A percentile compares a stretch with the other conserved stretches of the same genome.
These are phyloP conservation scores for Naganishia vishniacii DNA, from an alignment of 768 basidiomycete genomes.

Conservation along the genomic window DNA sequence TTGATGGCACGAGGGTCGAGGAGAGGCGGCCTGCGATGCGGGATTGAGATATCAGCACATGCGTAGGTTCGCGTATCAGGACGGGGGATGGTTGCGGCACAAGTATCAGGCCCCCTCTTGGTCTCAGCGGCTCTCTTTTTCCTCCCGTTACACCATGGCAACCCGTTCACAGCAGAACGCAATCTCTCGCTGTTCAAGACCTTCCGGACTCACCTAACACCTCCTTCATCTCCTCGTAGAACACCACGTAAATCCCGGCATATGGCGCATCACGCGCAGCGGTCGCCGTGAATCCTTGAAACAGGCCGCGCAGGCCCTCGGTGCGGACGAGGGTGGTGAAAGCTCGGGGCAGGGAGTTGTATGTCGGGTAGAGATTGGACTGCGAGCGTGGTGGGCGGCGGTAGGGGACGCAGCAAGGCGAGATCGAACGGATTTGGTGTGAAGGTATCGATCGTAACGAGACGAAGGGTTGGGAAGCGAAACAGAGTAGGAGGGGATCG, in stretches of 20 bases:
- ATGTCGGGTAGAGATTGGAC: constrained; percentile 41
- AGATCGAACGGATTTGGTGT: no score
- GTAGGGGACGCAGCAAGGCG: not conserved
- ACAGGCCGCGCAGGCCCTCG: constrained; percentile 67
- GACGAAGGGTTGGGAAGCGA: no score
- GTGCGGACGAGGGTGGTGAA: constrained; percentile 42
- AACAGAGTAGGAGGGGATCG: no score
- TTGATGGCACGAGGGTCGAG: constrained; percentile 32
- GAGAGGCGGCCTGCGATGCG: not conserved
- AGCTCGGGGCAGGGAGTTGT: constrained; percentile 38
- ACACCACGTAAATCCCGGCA: constrained; percentile 79
- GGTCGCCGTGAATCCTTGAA: constrained; percentile 79
- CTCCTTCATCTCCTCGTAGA: constrained; percentile 80
- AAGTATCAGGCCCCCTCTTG: no score
- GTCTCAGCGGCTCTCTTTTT: no score
- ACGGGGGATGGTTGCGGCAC: no score
- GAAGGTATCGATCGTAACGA: no score
- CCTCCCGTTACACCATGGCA: constrained; percentile 53
- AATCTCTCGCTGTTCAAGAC: constrained; percentile 34
- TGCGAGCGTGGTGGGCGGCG: constrained; percentile 10
- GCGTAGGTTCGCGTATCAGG: no score
- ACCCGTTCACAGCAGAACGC: constrained; percentile 43
- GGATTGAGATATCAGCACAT: no score
- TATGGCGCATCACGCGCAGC: constrained; percentile 92
- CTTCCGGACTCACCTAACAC: constrained; percentile 61